phyloP scores from a whole-genome alignment of 2,329 filamentous ascomycete genomes.

The Stagonosporopsis tanaceti region DNA sequence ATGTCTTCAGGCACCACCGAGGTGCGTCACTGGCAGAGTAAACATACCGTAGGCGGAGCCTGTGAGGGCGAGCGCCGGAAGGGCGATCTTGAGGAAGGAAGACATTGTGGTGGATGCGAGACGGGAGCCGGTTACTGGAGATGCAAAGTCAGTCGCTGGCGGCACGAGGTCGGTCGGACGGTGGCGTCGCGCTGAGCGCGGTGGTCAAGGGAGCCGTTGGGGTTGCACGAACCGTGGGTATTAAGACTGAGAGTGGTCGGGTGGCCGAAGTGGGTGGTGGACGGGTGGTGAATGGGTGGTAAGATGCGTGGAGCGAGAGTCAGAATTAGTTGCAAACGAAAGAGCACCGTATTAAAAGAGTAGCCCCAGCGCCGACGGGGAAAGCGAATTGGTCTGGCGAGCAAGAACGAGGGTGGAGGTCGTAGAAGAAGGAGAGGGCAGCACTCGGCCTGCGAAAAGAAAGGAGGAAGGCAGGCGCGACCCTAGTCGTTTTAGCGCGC shows the following conservation, averaged over 20 bases:
- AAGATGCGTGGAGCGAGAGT: conserved; percentile 50
- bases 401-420: conserved; percentile 32
- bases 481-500: conserved; percentile 18
- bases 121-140: conserved; percentile 33
- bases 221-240: conserved; percentile 43
- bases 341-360: conserved; percentile 41
- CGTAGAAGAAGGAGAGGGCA: conserved; percentile 28
- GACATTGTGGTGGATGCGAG: conserved; percentile 52
- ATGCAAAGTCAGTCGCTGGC: conserved; percentile 14
- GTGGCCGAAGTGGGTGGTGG: conserved; percentile 31
- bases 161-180: conserved; percentile 5
- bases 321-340: conserved; percentile 47
- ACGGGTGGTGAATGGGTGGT: conserved; percentile 32
- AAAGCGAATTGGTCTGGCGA: conserved; percentile 35
- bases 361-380: conserved; percentile 32
- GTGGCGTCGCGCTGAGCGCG: conserved; percentile 16
- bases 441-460: conserved; percentile 22
- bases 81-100: conserved; percentile 63
- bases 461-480: conserved; percentile 24
- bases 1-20: neutral
- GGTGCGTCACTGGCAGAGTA: neutral
- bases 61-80: conserved; percentile 64
- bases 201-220: conserved; percentile 13
- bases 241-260: conserved; percentile 46
- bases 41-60: conserved; percentile 61